Percentiles rank a stretch among this genome's conserved stretches.
Conservation (phyloP, 139 green algal genomes). For the Chlamydomonas asymmetrica region DNA sequence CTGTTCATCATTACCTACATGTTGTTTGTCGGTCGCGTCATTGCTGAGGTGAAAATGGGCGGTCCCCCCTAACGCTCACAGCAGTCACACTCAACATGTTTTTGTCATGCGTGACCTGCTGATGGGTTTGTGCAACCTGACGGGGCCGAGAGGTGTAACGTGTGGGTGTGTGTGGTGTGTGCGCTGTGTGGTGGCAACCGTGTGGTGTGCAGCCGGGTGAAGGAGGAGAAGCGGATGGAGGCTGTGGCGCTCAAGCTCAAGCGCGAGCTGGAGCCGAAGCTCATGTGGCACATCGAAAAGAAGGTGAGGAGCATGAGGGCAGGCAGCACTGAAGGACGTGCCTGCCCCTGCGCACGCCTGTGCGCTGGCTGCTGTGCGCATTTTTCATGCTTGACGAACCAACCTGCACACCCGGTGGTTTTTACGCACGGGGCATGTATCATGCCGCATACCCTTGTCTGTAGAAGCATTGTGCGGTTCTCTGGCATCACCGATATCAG, state of each 20-base stretch:
- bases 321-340: too few relatives aligned
- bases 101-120: not conserved
- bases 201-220: not conserved
- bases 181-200: not conserved
- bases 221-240: slow-evolving; percentile 6
- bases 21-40: too few relatives aligned
- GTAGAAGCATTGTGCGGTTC: too few relatives aligned
- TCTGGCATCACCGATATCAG: too few relatives aligned
- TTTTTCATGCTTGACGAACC: too few relatives aligned
- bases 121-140: not conserved
- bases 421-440: too few relatives aligned
- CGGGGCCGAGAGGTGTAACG: not conserved
- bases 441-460: too few relatives aligned
- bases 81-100: not conserved
- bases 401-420: too few relatives aligned
- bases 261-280: slow-evolving; percentile 27
- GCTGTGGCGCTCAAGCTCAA: slow-evolving; percentile 24
- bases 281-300: slow-evolving; percentile 13
- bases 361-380: too few relatives aligned
- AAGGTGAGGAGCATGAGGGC: slow-evolving; percentile 9
- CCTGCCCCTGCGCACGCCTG: too few relatives aligned
- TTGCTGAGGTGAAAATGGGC: too few relatives aligned
- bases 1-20: too few relatives aligned
- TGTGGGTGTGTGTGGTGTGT: not conserved
- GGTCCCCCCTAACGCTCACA: not conserved